phyloP scores from a whole-genome alignment of 2,329 filamentous ascomycete species.

The Aurifilum marmelostoma region DNA sequence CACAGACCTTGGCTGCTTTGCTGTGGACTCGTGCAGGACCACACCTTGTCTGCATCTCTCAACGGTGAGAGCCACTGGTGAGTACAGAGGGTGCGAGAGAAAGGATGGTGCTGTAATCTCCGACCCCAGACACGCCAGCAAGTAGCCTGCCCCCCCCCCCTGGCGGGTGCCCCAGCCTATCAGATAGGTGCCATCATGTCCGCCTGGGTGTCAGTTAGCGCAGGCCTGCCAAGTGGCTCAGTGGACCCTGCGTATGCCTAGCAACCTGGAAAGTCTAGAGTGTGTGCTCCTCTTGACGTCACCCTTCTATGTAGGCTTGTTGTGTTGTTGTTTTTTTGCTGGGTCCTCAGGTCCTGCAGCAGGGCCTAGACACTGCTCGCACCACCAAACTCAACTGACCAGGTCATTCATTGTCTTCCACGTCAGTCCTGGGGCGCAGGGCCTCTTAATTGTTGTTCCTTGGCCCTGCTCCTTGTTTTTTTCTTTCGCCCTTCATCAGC shows the following conservation, averaged over 20 bases:
- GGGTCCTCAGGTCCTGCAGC: too few relatives aligned
- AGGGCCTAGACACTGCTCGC: background rate
- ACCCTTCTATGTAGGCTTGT: background rate
- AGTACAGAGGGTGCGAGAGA: background rate
- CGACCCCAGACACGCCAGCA: background rate
- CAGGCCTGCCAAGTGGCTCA: background rate
- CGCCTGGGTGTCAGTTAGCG: background rate
- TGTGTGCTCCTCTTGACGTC: background rate
- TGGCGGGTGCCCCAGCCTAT: background rate
- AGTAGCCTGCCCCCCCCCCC: too few relatives aligned
- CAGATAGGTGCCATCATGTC: background rate
- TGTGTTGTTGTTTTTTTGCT: background rate
- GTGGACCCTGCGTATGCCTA: background rate
- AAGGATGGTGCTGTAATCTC: background rate
- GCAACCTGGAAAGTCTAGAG: background rate
- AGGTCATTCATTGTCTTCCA: slow-evolving; percentile 1
- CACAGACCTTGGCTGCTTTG: background rate
- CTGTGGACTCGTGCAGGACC: too few relatives aligned
- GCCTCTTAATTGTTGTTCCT: background rate
- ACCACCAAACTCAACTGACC: background rate
- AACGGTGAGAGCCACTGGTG: background rate
- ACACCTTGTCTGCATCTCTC: background rate
- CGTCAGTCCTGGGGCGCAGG: slow-evolving; percentile 6
- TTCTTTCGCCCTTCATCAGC: background rate
- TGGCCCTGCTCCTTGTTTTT: background rate